These are phyloP conservation scores for Saccharomycopsis olivae DNA, from an alignment of 805 yeast genomes.

Conservation along the genomic window DNA sequence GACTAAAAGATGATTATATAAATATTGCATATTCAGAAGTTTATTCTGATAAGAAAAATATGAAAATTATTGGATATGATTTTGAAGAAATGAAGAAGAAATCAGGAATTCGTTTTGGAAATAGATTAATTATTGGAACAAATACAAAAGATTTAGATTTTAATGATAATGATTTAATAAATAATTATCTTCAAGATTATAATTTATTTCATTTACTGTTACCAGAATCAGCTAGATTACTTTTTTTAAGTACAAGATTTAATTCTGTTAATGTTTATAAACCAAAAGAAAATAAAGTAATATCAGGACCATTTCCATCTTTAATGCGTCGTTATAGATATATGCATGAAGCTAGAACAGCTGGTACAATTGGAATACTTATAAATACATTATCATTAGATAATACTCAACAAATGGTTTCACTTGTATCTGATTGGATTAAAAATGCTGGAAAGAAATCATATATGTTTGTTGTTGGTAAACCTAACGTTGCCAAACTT, in stretches of 20 bases:
- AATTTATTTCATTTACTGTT: conserved; percentile 56
- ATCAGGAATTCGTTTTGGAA: conserved; percentile 22
- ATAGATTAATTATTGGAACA: conserved; percentile 23
- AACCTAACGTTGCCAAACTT: conserved; percentile 92
- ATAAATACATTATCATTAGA: conserved; percentile 81
- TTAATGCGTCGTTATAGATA: conserved; percentile 73
- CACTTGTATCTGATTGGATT: conserved; percentile 49
- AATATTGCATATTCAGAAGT: conserved; percentile 26
- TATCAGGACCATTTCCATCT: conserved; percentile 62
- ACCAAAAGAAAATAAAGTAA: conserved; percentile 25
- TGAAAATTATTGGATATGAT: conserved; percentile 33
- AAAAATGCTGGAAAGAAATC: conserved; percentile 78
- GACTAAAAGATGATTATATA: conserved; percentile 24
- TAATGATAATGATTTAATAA: conserved; percentile 23
- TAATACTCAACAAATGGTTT: conserved; percentile 60
- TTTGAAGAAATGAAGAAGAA: conserved; percentile 18
- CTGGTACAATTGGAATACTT: conserved; percentile 84
- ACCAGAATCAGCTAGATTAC: conserved; percentile 72
- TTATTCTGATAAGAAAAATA: conserved; percentile 23
- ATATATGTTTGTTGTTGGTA: conserved; percentile 92
- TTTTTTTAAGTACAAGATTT: conserved; percentile 68
- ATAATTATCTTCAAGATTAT: conserved; percentile 32
- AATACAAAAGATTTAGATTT: not conserved
- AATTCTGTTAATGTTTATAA: conserved; percentile 40
- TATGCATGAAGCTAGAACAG: conserved; percentile 83